Evolutionary conservation across 1,284 basidiomycete genomes (phyloP), one percentile per base, ranked within the genome.

Genomic region (Xanthoconium separans): DNA sequence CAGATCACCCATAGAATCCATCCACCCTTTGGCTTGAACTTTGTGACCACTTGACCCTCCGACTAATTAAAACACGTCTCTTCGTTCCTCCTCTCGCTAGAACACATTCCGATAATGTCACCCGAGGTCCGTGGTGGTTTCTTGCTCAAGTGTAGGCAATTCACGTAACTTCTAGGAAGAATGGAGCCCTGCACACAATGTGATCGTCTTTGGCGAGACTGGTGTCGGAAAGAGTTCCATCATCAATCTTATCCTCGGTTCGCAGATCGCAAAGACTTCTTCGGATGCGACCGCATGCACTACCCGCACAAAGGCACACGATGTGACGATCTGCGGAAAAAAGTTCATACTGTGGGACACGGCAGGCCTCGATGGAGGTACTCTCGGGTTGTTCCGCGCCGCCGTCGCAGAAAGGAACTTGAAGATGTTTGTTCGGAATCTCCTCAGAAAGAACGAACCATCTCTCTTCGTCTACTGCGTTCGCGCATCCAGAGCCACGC

Each of bases 181-280:
- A 39, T 27, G 47, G 12, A 39, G 22, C n/a, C 51, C 51, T 6
- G 55, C 47, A 27, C 50, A 49, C 34, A 71, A 72, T 47, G 65
- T 72, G 30, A 31, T 71, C 51, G 41, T 70, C 33, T 72, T 64
- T 45, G 69, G 70, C 41, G 70, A 72, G 57, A 55, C 52, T 37
- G 67, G 67, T 44, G 58, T 66, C 15, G 70, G 70, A 24, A 72
- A 72, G 41, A 69, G 69, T 40, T 72, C 70, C 6, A 44, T 72
- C 33, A 42, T 69, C 49, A 69, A 72, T 45, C 63, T 72, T 16
- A 20, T 68, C 43, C 42, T 52, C 30, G 68, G 66, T 34, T 58
- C 58, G 30, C 44, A 51, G 31, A 50, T 55, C 18, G 70, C 69
- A 43, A 51, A 53, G 51, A 69, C 61, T 15, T 72, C 70, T 31